Evolutionary conservation across 1,284 basidiomycete species (phyloP), one percentile per base, ranked within the genome.

Genomic region (Phylloporus gajari): DNA sequence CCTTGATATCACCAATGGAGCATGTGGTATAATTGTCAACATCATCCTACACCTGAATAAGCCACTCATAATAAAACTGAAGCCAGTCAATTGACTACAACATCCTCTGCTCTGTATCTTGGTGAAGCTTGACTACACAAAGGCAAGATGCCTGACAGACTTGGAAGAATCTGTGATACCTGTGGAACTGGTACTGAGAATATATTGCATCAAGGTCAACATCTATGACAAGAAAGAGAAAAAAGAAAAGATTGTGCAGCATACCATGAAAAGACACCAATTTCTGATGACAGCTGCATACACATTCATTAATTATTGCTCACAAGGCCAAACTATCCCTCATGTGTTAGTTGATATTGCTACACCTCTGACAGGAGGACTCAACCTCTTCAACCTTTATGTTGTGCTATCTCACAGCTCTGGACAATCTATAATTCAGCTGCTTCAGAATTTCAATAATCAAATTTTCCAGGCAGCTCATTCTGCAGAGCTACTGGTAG

Each of bases 1-100:
- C 13, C 67, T 71, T 3, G 40, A 68, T 13, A 71, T 71, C 15
- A 71, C 67, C n/a, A 71, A 71, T 23, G 40, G 70, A 1, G 67
- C 67, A 27, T 11, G 21, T 2, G 9, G 67, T 1, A 68, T 23
- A 3, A 17, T 65, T 2, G 12, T 65, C 3, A 19, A 40, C 42
- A 64, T 64, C 9, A 40, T 25, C 5, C 59, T 60, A 9, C 25
- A 30, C 9, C 59, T 23, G 0, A 23, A 60, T 1, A 7, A 60
- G n/a, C n/a, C 51, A 2, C 35, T 38, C 21, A 38, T 35, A n/a
- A 38, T 21, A 23, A 13, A 60, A 19, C 0, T 60, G 30, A 19
- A 60, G 59, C 19, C 59, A 8, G 25, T 17, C 25, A 38, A 23
- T 25, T 12, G 12, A 60, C 21, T 60, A 6, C 32, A 35, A 25